Conservation (phyloP, 768 basidiomycete genomes). For the Cystofilobasidium capitatum region DNA sequence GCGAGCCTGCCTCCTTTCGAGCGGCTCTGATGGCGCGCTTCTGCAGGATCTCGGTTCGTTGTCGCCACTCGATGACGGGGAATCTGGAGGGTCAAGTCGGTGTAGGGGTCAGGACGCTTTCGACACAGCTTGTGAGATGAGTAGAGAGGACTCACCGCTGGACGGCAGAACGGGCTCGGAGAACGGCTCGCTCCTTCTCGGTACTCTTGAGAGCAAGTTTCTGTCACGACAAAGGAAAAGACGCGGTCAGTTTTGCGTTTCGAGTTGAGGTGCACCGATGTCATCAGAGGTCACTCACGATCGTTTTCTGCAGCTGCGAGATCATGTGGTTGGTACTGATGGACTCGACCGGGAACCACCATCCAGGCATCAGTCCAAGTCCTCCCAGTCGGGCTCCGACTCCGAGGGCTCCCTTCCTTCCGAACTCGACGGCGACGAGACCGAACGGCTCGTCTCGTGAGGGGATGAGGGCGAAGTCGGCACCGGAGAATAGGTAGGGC, state of each 20-base stretch:
- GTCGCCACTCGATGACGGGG: slow-evolving; percentile 96
- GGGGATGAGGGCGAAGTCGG: slow-evolving; percentile 89
- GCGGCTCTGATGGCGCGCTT: slow-evolving; percentile 56
- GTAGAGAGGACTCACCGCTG: slow-evolving; percentile 48
- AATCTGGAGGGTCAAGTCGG: slow-evolving; percentile 42
- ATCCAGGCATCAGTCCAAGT: slow-evolving; percentile 93
- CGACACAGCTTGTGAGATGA: background rate
- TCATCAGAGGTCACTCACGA: slow-evolving; percentile 42
- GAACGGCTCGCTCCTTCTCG: slow-evolving; percentile 79
- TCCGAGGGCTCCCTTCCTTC: slow-evolving; percentile 89
- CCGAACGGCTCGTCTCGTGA: slow-evolving; percentile 96
- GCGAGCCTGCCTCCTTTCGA: slow-evolving; percentile 24
- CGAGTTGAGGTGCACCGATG: too few species aligned
- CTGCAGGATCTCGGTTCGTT: slow-evolving; percentile 90
- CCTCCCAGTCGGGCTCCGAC: slow-evolving; percentile 89
- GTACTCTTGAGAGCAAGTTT: slow-evolving; percentile 86
- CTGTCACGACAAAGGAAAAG: background rate
- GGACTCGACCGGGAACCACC: slow-evolving; percentile 98
- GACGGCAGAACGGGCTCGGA: slow-evolving; percentile 84
- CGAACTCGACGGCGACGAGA: slow-evolving; percentile 91
- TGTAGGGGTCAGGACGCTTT: background rate
- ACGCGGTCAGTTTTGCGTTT: background rate
- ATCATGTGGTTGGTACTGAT: slow-evolving; percentile 71
- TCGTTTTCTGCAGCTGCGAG: slow-evolving; percentile 85
- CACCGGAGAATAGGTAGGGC: slow-evolving; percentile 85